Percentiles rank a stretch among this genome's conserved stretches.
Conservation (phyloP, 495 filamentous ascomycete genomes). For the Penicillium simplicissimum region DNA sequence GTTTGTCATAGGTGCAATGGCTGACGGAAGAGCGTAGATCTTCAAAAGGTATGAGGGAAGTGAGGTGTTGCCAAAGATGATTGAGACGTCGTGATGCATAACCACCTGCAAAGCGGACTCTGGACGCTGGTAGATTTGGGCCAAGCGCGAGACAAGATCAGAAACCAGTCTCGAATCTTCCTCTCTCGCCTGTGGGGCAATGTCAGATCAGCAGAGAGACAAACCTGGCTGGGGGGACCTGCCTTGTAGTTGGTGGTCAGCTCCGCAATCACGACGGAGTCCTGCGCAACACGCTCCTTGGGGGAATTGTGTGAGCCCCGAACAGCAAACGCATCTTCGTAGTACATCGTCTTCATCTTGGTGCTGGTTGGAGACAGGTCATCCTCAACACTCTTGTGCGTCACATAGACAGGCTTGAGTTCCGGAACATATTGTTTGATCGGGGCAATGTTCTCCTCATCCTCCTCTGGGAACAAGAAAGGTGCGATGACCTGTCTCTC, state of each 20-base stretch:
- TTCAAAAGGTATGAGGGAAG: conserved; percentile 81
- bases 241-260: conserved; percentile 84
- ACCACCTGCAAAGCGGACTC: conserved; percentile 71
- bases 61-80: conserved; percentile 71
- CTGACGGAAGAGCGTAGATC: conserved; percentile 66
- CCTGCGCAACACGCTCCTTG: conserved; percentile 58
- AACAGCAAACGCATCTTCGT: conserved; percentile 58
- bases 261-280: conserved; percentile 76
- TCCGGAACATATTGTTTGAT: conserved; percentile 14
- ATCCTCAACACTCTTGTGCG: conserved; percentile 18
- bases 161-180: conserved; percentile 58
- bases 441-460: conserved; percentile 27
- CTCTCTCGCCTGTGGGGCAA: conserved; percentile 33
- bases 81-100: conserved; percentile 70
- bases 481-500: conserved; percentile 14
- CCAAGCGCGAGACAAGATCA: conserved; percentile 66
- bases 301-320: conserved; percentile 53
- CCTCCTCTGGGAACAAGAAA: conserved; percentile 32
- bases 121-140: conserved; percentile 69
- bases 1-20: conserved; percentile 75
- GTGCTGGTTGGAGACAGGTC: conserved; percentile 25
- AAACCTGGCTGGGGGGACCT: conserved; percentile 29
- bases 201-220: neutral
- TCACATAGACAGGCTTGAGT: conserved; percentile 9
- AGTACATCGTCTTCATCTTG: conserved; percentile 53